Base-by-base conservation (phyloP, 116 monocot genomes). In the Papilionanthe hybrid region DNA sequence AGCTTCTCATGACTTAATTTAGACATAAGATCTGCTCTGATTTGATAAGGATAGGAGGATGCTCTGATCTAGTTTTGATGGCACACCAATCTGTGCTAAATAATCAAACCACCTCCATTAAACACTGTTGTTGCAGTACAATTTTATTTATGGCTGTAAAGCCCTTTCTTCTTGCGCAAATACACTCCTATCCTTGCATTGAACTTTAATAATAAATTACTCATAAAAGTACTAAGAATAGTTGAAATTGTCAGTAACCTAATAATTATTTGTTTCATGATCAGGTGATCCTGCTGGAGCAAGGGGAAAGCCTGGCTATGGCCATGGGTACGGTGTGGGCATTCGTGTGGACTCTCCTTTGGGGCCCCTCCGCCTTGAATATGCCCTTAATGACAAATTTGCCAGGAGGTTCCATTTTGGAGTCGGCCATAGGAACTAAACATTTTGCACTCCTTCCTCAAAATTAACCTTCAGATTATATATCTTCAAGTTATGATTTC, bases 271-370 rank as follows among this genome's bases (percentile, higher is more conserved):
- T 32, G 5, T 37, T 71, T 71, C 18, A 17, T 71, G 71, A 71
- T 77, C 82, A 99, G 99, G 99, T 84, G 93, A 99, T 85, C 99
- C 95, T 65, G 99, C 99, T 29, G 95, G 93, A 83, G 95, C 94
- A 42, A 75, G 99, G 77, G 91, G 88, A 42, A 99, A 94, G 80
- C 94, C 95, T 19, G 98, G 98, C 5, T 91, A 81, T 50, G 98
- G 95, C 23, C 88, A 88, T 45, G 93, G 98, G 12, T 99, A 86
- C 72, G 95, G 98, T 28, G 23, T 86, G 48, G 98, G 95, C 15
- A 83, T 95, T 71, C 91, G 92, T 18, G 87, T 99, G 9, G 91
- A 91, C 80, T 94, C 98, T 19, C 98, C 98, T 0, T 85, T 99
- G 75, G 95, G 98, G 0, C 98, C 98, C 13, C 86, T 99, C 20